Evolutionary conservation across 2,329 filamentous ascomycete species (phyloP).

Genomic region (Alternaria alternata): DNA sequence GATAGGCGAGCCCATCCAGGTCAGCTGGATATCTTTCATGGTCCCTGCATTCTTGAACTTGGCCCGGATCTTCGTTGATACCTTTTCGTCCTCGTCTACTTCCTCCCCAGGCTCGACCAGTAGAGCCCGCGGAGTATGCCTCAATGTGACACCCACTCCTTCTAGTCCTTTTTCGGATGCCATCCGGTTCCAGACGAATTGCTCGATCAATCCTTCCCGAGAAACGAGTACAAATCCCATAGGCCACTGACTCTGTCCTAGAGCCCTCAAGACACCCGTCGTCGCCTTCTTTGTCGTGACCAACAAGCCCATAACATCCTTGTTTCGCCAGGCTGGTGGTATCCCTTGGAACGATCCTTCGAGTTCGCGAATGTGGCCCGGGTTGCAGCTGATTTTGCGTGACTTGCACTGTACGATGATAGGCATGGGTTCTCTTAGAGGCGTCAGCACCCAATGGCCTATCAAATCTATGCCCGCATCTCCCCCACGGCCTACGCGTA

Average conservation of each 20-base stretch:
- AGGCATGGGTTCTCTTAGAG: conserved; percentile 47
- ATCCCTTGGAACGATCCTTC: conserved; percentile 80
- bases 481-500: conserved; percentile 69
- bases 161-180: conserved; percentile 70
- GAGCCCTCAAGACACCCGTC: conserved; percentile 76
- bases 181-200: conserved; percentile 76
- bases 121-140: conserved; percentile 36
- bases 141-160: conserved; percentile 54
- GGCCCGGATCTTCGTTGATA: conserved; percentile 9
- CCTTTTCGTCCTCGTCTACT: conserved; percentile 11
- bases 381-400: conserved; percentile 57
- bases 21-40: conserved; percentile 46
- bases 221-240: conserved; percentile 75
- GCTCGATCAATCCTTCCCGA: conserved; percentile 64
- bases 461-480: conserved; percentile 79
- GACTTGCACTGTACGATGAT: conserved; percentile 75
- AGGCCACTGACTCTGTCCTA: conserved; percentile 72
- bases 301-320: conserved; percentile 72
- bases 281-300: conserved; percentile 75
- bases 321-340: conserved; percentile 74
- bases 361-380: conserved; percentile 74
- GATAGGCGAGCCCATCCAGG: conserved; percentile 49
- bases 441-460: conserved; percentile 69
- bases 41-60: conserved; percentile 32
- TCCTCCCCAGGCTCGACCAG: conserved; percentile 12